Evolutionary conservation across 805 yeast species (phyloP).

Genomic region (Yarrowia sp.): DNA sequence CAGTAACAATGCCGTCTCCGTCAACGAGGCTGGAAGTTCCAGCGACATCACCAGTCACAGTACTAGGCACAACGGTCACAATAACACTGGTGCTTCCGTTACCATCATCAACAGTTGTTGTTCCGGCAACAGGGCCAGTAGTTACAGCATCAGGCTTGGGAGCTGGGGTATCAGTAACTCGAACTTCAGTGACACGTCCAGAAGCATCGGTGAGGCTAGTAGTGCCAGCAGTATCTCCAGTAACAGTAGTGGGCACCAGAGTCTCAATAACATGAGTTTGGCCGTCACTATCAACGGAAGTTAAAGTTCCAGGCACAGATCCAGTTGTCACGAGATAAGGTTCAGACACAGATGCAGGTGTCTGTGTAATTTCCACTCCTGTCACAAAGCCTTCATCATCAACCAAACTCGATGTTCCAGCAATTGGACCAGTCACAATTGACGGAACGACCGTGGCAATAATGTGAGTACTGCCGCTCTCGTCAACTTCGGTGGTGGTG

Average conservation of each 20-base stretch:
- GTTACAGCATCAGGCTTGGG: not conserved
- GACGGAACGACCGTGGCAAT: not conserved
- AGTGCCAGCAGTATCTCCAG: not conserved
- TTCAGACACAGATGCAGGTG: too few species aligned
- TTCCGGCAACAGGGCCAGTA: not conserved
- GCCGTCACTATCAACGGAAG: not conserved
- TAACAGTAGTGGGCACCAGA: not conserved
- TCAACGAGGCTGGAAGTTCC: not conserved
- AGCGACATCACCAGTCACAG: not conserved
- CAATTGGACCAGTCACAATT: not conserved
- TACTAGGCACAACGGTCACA: not conserved
- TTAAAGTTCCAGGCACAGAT: not conserved
- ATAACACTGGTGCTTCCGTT: not conserved
- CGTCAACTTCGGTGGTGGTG: not conserved
- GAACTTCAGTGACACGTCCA: not conserved
- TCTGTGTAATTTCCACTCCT: not conserved
- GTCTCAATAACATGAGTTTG: not conserved
- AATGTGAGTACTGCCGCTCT: not conserved
- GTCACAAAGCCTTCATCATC: not conserved
- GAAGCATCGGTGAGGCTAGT: not conserved
- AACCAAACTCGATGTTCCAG: not conserved
- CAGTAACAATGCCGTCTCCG: not conserved
- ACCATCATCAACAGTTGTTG: not conserved
- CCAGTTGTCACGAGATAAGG: not conserved
- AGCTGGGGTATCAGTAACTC: not conserved